Evolutionary conservation across 2,329 filamentous ascomycete species (phyloP), one percentile per base, ranked within the genome.

Genomic region (Calonectria henricotiae): DNA sequence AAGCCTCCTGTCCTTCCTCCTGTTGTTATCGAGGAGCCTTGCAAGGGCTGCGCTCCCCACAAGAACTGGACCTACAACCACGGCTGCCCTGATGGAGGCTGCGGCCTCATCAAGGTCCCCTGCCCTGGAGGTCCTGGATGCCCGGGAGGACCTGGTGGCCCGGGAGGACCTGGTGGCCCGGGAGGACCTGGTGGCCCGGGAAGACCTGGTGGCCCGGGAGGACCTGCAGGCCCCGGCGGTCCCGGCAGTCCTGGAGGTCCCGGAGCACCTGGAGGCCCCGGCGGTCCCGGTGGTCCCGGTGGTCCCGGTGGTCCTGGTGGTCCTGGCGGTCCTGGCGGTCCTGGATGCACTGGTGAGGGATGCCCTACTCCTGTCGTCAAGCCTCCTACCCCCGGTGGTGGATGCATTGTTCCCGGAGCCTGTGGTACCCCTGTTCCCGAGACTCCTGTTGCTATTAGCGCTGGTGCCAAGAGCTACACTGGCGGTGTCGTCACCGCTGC

Each of bases 401-500:
- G 30, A n/a, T 55, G 51, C 51, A 4, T 5, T 6, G 32, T 23
- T 37, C 30, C 51, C 13, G 49, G 49, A 20, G 20, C 20, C 51
- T 55, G 51, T 9, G 32, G 30, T 11, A 55, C 51, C 15, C 51
- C 51, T 23, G 17, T 12, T 17, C 51, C 51, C 11, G 46, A 51
- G 32, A 64, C 63, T 20, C 49, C 63, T 20, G 49, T 65, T n/a
- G 37, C 32, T 30, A 49, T 60, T 30, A 46, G 49, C 41, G 49
- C 63, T 12, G 63, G 49, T 15, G 30, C 30, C 39, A 65, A 65
- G 63, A 43, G n/a, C 51, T 65, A 65, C 51, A 35, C 63, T 27
- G 41, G 49, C 20, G 32, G 63, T 9, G n/a, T 65, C 8, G 30
- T 65, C 12, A 49, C 51, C 9, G 51, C 41, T 6, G 63, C 27